Percentiles rank a stretch among this genome's conserved stretches.
Evolutionary conservation across 169 alveolate species (phyloP).

Genomic region (Plasmodium sp.): DNA sequence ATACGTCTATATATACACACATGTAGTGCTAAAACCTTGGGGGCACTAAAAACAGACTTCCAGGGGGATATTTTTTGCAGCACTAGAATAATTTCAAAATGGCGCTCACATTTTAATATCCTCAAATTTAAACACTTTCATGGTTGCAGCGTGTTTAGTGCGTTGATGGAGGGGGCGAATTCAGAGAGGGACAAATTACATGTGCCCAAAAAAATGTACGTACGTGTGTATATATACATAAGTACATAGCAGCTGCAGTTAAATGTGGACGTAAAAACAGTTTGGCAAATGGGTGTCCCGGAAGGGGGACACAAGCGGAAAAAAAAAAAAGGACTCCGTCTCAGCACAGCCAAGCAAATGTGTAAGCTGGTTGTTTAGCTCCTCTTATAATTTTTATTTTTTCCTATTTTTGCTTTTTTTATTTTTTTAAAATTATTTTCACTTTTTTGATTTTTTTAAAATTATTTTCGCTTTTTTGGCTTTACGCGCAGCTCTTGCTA

Average conservation of each 20-base stretch:
- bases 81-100: slow-evolving; percentile 26
- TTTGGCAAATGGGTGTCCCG: not conserved
- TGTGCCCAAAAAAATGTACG: not conserved
- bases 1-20: slow-evolving; percentile 14
- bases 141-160: slow-evolving; percentile 13
- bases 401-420: not conserved
- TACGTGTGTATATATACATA: not conserved
- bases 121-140: slow-evolving; percentile 23
- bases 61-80: slow-evolving; percentile 17
- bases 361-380: slow-evolving; percentile 2
- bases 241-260: not conserved
- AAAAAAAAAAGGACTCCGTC: not conserved
- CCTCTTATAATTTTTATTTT: not conserved
- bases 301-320: not conserved
- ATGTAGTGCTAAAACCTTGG: slow-evolving; percentile 11
- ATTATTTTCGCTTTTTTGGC: slow-evolving; percentile 25
- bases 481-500: slow-evolving; percentile 47
- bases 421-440: not conserved
- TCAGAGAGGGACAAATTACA: not conserved
- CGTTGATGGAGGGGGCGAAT: not conserved
- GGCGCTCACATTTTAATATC: slow-evolving; percentile 1
- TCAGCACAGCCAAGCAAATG: not conserved
- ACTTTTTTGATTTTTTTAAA: not conserved
- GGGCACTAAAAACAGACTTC: slow-evolving; percentile 21
- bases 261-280: slow-evolving; percentile 2